phyloP scores from a whole-genome alignment of 2,329 filamentous ascomycete species.

The Microsporum ferrugineum region DNA sequence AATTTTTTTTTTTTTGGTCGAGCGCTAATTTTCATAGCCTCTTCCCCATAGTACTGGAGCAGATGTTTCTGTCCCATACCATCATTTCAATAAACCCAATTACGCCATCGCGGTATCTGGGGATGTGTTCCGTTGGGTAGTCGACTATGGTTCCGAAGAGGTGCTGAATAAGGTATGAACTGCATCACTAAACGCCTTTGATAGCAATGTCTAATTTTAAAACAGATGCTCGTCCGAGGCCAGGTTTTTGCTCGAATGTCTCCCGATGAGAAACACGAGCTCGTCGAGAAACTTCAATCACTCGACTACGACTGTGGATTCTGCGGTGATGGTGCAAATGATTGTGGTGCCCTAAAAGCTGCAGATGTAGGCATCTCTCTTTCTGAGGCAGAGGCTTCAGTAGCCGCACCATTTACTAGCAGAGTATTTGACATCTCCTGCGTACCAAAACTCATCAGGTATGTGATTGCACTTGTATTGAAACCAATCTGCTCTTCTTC shows the following conservation, averaged over 20 bases:
- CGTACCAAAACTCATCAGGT: constrained; percentile 81
- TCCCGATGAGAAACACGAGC: constrained; percentile 93
- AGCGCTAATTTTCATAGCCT: constrained; percentile 42
- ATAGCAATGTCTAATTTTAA: constrained; percentile 10
- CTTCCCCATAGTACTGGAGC: constrained; percentile 55
- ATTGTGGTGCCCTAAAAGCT: constrained; percentile 91
- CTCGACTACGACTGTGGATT: constrained; percentile 94
- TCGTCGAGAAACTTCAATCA: constrained; percentile 92
- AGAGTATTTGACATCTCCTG: constrained; percentile 93
- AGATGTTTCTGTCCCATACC: constrained; percentile 76
- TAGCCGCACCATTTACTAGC: constrained; percentile 95
- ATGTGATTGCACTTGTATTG: constrained; percentile 18
- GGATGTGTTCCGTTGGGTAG: constrained; percentile 91
- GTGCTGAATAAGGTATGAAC: constrained; percentile 54
- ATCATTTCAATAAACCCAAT: constrained; percentile 67
- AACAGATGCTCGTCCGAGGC: constrained; percentile 73
- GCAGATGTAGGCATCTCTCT: constrained; percentile 95
- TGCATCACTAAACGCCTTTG: neutral
- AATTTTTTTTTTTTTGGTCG: constrained; percentile 13
- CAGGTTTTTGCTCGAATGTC: constrained; percentile 98
- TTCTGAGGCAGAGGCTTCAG: constrained; percentile 92
- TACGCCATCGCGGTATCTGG: constrained; percentile 84
- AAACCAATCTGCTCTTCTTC: constrained; percentile 13
- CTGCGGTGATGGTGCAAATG: constrained; percentile 94
- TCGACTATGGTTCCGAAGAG: constrained; percentile 78